Conservation (phyloP, 2,329 filamentous ascomycete genomes). For the Aspergillus sp. region DNA sequence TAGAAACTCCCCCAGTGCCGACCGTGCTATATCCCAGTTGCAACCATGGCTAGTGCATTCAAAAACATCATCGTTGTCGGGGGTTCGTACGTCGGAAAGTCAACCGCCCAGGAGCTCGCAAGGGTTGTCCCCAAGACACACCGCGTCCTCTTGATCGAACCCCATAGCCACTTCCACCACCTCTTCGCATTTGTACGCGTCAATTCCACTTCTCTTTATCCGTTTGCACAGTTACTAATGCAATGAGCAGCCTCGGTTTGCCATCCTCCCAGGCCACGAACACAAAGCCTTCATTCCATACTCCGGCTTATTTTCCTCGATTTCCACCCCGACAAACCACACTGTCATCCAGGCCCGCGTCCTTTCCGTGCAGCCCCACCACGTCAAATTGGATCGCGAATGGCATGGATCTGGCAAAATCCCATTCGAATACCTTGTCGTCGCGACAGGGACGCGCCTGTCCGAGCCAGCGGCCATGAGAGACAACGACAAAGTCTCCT, state of each 20-base stretch:
- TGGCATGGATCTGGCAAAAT: slow-evolving; percentile 34
- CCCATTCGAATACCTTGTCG: slow-evolving; percentile 33
- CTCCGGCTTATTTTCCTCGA: slow-evolving; percentile 28
- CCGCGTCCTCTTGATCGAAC: slow-evolving; percentile 33
- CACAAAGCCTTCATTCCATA: slow-evolving; percentile 40
- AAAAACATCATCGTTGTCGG: slow-evolving; percentile 38
- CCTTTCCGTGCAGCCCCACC: slow-evolving; percentile 26
- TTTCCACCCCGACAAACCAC: slow-evolving; percentile 24
- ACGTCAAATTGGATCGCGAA: slow-evolving; percentile 34
- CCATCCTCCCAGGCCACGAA: slow-evolving; percentile 35
- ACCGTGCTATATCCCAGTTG: neutral
- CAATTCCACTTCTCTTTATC: too few relatives aligned
- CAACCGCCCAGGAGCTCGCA: slow-evolving; percentile 37
- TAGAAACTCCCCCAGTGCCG: neutral
- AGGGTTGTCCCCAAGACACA: slow-evolving; percentile 34
- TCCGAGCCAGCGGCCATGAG: slow-evolving; percentile 34
- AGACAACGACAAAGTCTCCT: slow-evolving; percentile 33
- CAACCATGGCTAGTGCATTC: slow-evolving; percentile 27
- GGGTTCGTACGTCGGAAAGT: slow-evolving; percentile 37
- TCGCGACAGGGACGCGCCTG: slow-evolving; percentile 36
- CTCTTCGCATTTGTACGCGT: slow-evolving; percentile 34
- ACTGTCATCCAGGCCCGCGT: slow-evolving; percentile 34
- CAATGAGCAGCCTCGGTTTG: slow-evolving; percentile 30
- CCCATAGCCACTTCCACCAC: slow-evolving; percentile 39
- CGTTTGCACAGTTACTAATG: neutral